phyloP scores from a whole-genome alignment of 2,329 filamentous ascomycete species.

The Ophiostoma pallidulum region DNA sequence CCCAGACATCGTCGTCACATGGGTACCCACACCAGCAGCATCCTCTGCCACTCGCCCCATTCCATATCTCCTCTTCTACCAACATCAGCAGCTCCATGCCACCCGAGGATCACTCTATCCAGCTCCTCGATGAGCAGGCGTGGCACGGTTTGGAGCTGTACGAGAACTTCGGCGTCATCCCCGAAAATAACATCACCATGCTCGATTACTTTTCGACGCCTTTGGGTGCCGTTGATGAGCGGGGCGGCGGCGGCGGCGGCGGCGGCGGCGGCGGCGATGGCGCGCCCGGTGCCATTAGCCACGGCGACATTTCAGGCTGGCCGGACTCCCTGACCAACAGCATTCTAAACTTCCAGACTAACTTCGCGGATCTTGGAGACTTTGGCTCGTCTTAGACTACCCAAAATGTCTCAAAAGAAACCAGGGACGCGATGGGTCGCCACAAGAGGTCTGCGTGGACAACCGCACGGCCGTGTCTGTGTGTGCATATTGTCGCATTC shows the following conservation, averaged over 20 bases:
- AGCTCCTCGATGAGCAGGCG: constrained; percentile 1
- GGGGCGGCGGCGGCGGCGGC: too few species aligned
- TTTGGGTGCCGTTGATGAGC: neutral
- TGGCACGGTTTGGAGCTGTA: constrained; percentile 7
- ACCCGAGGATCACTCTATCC: neutral
- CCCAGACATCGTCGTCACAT: too few species aligned
- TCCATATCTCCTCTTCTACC: too few species aligned
- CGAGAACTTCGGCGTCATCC: neutral
- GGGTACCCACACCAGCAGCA: neutral
- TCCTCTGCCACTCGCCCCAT: neutral
- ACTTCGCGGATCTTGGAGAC: neutral
- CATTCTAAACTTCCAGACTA: constrained; percentile 11
- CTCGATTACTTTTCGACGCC: constrained; percentile 8
- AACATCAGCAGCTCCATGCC: neutral
- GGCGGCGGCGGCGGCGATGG: neutral
- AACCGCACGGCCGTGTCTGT: too few species aligned
- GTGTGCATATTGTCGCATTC: too few species aligned
- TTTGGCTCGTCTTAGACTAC: neutral
- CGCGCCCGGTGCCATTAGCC: neutral
- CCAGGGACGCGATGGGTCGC: too few species aligned
- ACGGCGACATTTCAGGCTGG: neutral
- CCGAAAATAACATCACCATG: constrained; percentile 7
- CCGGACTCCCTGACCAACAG: constrained; percentile 8
- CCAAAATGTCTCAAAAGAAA: too few species aligned
- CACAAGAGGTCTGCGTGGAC: neutral